Evolutionary conservation across 2,329 filamentous ascomycete genomes (phyloP), one percentile per base, ranked within the genome.

Genomic region (Scolecobasidium constrictum): DNA sequence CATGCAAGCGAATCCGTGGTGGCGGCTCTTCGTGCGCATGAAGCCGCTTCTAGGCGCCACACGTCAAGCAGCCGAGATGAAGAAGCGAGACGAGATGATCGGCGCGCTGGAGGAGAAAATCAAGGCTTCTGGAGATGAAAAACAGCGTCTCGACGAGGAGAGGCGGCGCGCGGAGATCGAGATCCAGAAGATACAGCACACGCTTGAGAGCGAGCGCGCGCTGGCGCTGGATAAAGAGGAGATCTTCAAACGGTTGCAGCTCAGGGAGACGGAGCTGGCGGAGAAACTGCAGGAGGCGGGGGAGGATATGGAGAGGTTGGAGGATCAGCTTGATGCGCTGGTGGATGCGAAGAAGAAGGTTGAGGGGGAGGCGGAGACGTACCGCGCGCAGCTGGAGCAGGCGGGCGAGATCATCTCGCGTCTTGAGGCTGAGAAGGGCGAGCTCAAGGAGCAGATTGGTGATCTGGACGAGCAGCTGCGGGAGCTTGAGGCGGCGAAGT

Each of bases 201-300:
- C 86, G 0, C 72, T 99, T 2, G 93, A 98, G 60, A 94, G 88
- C 50, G 93, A 98, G 62, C 79, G 92, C 39, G 86, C 90, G n/a
- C 71, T 98, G 34, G 92, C 92, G 1, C 68, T 98, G 4, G 92
- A 99, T 63, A 98, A 98, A 59, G 93, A 99, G 58, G 92, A 98
- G 55, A 98, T 99, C 47, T 98, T 96, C 70, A 93, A 90, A 58
- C 78, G 93, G n/a, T 71, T 98, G 17, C 92, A 95, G 57, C 68
- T 81, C 42, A 83, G 92, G n/a, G 92, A 98, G 62, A 74, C 79
- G 9, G 90, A 98, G 58, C 73, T 99, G 3, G 85, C 82, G 41
- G 93, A 98, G 55, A 95, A 96, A 65, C 74, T 99, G 20, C 77
- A 86, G 28, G 90, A 85, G 31, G 90, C 90, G 21, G 78, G 96